Evolutionary conservation across 768 basidiomycete species (phyloP).

Genomic region (Pisolithus albus): DNA sequence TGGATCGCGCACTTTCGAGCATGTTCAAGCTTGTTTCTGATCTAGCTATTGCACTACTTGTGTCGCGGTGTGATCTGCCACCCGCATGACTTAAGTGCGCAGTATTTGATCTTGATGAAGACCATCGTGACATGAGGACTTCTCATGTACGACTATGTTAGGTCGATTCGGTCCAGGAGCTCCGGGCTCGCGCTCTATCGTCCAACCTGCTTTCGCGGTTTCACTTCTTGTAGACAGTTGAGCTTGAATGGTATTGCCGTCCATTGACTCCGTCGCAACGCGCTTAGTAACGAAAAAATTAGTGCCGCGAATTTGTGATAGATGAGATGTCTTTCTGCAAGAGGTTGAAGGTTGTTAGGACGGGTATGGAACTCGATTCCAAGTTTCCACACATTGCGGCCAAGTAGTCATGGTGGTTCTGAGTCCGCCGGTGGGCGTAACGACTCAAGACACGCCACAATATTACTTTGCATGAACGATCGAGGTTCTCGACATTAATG

Average conservation of each 20-base stretch:
- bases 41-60: neutral
- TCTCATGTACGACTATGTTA: slow-evolving; percentile 1
- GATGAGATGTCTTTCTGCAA: neutral
- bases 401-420: neutral
- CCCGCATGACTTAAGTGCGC: neutral
- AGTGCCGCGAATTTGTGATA: neutral
- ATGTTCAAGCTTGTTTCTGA: neutral
- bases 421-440: neutral
- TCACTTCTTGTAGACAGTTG: neutral
- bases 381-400: neutral
- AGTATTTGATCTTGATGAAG: neutral
- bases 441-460: neutral
- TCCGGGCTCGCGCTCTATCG: neutral
- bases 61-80: neutral
- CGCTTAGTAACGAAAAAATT: neutral
- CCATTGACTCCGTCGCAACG: neutral
- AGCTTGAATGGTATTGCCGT: slow-evolving; percentile 4
- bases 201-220: slow-evolving; percentile 1
- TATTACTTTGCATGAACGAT: neutral
- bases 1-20: neutral
- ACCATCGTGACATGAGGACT: slow-evolving; percentile 1
- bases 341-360: neutral
- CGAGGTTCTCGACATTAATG: neutral
- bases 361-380: neutral
- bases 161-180: neutral